A percentile compares a stretch with the other conserved stretches of the same genome.
These are phyloP conservation scores for Myxozyma melibiosi DNA, from an alignment of 805 yeast species.

Conservation along the genomic window DNA sequence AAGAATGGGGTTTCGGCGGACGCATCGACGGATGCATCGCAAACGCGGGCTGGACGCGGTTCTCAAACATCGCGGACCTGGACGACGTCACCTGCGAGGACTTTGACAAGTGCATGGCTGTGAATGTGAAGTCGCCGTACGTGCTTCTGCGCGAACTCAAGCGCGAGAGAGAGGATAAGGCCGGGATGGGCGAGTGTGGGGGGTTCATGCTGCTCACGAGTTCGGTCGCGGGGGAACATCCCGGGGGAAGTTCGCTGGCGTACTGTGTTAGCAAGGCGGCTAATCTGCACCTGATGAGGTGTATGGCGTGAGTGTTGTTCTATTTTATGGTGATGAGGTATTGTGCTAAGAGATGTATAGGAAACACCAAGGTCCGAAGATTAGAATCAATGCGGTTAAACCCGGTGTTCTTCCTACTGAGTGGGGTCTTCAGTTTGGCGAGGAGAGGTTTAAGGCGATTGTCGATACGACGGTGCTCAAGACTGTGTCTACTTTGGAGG, in stretches of 20 bases:
- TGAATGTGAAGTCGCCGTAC: conserved; percentile 31
- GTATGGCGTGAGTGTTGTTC: conserved; percentile 36
- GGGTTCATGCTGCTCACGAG: conserved; percentile 29
- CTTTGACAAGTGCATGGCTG: conserved; percentile 34
- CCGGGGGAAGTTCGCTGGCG: conserved; percentile 42
- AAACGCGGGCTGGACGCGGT: conserved; percentile 47
- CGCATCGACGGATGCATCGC: conserved; percentile 46
- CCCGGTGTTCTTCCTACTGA: conserved; percentile 37
- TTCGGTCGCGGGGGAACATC: conserved; percentile 35
- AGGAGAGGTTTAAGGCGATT: conserved; percentile 31
- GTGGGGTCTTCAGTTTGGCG: conserved; percentile 39
- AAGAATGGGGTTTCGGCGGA: conserved; percentile 36
- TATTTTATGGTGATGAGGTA: background rate
- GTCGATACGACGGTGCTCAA: conserved; percentile 16
- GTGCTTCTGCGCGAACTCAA: conserved; percentile 24
- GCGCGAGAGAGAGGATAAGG: conserved; percentile 7
- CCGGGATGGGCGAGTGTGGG: conserved; percentile 21
- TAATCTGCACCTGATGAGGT: conserved; percentile 39
- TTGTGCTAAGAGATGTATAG: background rate
- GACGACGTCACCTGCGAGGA: conserved; percentile 42
- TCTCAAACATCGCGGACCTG: conserved; percentile 41
- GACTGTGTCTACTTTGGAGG: conserved; percentile 17
- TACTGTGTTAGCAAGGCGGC: conserved; percentile 44
- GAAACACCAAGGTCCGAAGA: conserved; percentile 28
- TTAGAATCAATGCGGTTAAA: conserved; percentile 34